phyloP scores from a whole-genome alignment of 306 rosid species.

The Castanea mollissima region DNA sequence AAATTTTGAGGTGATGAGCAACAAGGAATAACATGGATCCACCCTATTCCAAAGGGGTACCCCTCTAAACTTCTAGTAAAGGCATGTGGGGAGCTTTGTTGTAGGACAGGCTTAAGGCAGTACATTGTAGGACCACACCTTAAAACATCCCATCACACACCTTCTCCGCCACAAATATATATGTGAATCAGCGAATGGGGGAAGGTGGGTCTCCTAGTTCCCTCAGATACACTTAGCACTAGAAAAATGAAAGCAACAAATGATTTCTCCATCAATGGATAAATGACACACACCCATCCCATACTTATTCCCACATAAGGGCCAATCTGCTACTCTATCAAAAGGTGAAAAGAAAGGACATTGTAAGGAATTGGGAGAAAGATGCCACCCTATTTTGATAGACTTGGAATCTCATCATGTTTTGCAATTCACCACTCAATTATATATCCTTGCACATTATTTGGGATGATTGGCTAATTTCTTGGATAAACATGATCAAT shows the following conservation, averaged over 20 bases:
- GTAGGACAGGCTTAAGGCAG: constrained; percentile 22
- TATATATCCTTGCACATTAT: too few relatives aligned
- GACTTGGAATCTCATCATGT: not conserved
- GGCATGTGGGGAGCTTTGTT: constrained; percentile 44
- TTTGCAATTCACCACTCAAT: not conserved
- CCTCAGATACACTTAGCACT: constrained; percentile 37
- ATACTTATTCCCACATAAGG: constrained; percentile 3
- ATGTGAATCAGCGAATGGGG: not conserved
- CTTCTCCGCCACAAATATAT: constrained; percentile 11
- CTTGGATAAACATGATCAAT: too few relatives aligned
- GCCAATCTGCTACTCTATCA: constrained; percentile 11
- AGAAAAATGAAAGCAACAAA: constrained; percentile 52
- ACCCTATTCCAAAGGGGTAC: constrained; percentile 39
- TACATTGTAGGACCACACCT: constrained; percentile 34
- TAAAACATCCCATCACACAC: constrained; percentile 14
- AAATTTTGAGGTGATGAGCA: constrained; percentile 23
- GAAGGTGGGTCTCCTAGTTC: constrained; percentile 23
- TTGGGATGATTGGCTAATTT: too few relatives aligned
- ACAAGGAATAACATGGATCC: constrained; percentile 66
- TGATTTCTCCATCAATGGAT: constrained; percentile 49
- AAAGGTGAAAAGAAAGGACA: not conserved
- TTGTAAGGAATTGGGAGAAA: not conserved
- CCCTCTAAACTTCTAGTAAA: constrained; percentile 41
- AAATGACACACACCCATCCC: constrained; percentile 42
- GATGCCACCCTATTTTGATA: constrained; percentile 1